Percentiles rank a stretch among this genome's conserved stretches.
Conservation (phyloP, 306 rosid genomes). For the Inga leiocalycina region DNA sequence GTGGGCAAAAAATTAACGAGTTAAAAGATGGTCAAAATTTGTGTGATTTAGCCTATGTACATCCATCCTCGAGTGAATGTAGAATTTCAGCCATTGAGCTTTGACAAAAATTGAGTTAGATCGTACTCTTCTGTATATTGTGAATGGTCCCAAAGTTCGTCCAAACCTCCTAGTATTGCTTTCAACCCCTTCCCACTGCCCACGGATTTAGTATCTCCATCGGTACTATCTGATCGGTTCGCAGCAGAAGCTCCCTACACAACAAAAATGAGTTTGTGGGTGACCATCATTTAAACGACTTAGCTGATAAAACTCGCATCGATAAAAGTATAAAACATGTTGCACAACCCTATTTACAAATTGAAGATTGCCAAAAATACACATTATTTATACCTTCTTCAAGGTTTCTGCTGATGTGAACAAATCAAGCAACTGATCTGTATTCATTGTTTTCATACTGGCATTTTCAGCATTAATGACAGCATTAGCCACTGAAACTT, state of each 20-base stretch:
- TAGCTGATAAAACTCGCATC: neutral
- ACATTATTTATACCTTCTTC: constrained; percentile 60
- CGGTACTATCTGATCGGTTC: constrained; percentile 52
- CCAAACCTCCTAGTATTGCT: constrained; percentile 93
- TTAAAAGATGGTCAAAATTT: constrained; percentile 53
- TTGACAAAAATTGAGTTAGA: constrained; percentile 81
- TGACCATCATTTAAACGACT: neutral
- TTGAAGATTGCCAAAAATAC: neutral
- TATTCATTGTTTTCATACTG: constrained; percentile 98
- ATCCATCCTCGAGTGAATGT: constrained; percentile 49
- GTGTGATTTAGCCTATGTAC: constrained; percentile 51
- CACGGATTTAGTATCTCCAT: constrained; percentile 55
- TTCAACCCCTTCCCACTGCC: constrained; percentile 86
- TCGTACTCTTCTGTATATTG: constrained; percentile 95
- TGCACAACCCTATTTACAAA: neutral
- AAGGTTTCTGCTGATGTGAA: constrained; percentile 80
- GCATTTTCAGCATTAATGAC: constrained; percentile 95
- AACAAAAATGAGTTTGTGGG: neutral
- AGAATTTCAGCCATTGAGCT: constrained; percentile 77
- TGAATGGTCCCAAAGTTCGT: constrained; percentile 95
- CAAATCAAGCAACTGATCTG: constrained; percentile 95
- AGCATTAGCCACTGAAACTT: constrained; percentile 89
- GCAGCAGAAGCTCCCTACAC: constrained; percentile 60
- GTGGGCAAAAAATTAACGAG: constrained; percentile 40
- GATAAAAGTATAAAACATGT: neutral